Evolutionary conservation across 495 filamentous ascomycete species (phyloP).

Genomic region (Daldinia vernicosa): DNA sequence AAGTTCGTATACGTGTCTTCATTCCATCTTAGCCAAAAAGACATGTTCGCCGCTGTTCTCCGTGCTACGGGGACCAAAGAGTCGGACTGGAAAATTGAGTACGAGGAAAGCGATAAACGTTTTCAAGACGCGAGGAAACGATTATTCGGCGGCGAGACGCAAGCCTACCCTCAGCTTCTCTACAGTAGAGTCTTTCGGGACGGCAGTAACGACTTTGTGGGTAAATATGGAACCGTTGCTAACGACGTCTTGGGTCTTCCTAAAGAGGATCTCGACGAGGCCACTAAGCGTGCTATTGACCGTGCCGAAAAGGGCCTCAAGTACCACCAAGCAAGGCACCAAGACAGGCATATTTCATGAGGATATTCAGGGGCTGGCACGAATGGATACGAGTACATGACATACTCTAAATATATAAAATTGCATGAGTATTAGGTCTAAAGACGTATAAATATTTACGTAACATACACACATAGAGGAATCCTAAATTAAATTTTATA

Average conservation of each 20-base stretch:
- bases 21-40: conserved; percentile 56
- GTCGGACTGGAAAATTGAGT: conserved; percentile 64
- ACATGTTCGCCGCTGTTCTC: conserved; percentile 56
- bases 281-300: conserved; percentile 55
- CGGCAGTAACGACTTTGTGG: conserved; percentile 55
- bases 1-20: conserved; percentile 54
- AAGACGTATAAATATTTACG: too few species aligned
- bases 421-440: not conserved
- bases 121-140: conserved; percentile 56
- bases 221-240: conserved; percentile 47
- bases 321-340: conserved; percentile 18
- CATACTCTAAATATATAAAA: not conserved
- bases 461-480: too few species aligned
- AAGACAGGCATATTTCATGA: not conserved
- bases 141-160: conserved; percentile 40
- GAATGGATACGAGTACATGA: not conserved
- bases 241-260: conserved; percentile 64
- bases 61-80: conserved; percentile 62
- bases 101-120: conserved; percentile 54
- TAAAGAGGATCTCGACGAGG: conserved; percentile 65
- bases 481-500: too few species aligned
- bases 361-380: not conserved
- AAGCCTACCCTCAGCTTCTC: conserved; percentile 59
- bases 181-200: conserved; percentile 62
- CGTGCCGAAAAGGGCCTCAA: conserved; percentile 30